phyloP scores from a whole-genome alignment of 208 protist genomes.

The Trypanosoma cruzi region DNA sequence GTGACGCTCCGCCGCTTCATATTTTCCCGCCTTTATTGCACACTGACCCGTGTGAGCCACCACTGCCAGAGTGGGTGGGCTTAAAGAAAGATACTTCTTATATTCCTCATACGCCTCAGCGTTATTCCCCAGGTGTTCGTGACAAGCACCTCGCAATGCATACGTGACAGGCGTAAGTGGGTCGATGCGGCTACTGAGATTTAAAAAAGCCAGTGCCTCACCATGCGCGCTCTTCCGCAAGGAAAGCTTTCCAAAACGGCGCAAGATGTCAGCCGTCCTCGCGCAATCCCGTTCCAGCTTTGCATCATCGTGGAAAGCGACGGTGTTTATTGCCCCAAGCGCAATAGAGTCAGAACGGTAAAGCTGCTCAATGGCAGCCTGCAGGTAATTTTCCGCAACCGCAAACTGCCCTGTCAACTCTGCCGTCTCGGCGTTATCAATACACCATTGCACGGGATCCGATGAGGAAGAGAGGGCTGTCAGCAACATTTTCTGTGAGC shows the following conservation, averaged over 20 bases:
- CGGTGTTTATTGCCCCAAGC: neutral
- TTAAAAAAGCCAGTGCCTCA: constrained; percentile 63
- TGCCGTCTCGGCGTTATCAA: constrained; percentile 34
- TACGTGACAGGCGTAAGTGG: constrained; percentile 72
- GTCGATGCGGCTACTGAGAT: constrained; percentile 56
- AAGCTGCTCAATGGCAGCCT: constrained; percentile 65
- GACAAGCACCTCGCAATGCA: constrained; percentile 73
- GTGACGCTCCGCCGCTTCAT: constrained; percentile 47
- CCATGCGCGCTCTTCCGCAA: constrained; percentile 54
- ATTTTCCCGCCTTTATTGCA: constrained; percentile 67
- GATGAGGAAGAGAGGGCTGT: neutral
- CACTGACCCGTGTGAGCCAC: constrained; percentile 85
- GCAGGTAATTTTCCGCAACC: constrained; percentile 43
- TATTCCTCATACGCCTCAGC: constrained; percentile 73
- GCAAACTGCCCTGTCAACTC: constrained; percentile 43
- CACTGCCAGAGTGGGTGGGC: constrained; percentile 59
- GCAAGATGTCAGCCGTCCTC: constrained; percentile 51
- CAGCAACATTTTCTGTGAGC: neutral
- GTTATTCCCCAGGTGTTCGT: constrained; percentile 56
- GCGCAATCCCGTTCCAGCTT: constrained; percentile 31
- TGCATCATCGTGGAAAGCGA: neutral
- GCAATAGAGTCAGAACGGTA: constrained; percentile 46
- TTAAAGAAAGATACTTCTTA: constrained; percentile 84
- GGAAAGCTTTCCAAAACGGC: constrained; percentile 55
- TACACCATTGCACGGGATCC: constrained; percentile 42